These are phyloP conservation scores for Dendrobium chrysotoxum DNA, from an alignment of 106 monocot genomes.

Conservation along the genomic window DNA sequence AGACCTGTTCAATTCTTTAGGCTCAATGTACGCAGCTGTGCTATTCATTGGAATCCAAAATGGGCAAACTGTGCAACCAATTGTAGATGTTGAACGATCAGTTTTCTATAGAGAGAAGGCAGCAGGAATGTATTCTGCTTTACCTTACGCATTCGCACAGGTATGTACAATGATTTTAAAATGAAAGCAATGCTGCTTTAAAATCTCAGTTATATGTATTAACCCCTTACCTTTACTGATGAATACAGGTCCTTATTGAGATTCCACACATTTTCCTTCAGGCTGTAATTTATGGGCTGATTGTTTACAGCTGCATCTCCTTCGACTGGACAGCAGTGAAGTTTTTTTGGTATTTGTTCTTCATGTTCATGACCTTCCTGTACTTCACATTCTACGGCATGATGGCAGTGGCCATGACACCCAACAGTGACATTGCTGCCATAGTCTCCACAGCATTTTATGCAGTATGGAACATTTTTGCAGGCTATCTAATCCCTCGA, in stretches of 20 bases:
- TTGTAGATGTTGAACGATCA: slow-evolving; percentile 39
- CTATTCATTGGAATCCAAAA: slow-evolving; percentile 43
- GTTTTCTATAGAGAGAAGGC: slow-evolving; percentile 57
- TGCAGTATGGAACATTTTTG: slow-evolving; percentile 11
- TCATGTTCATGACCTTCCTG: slow-evolving; percentile 9
- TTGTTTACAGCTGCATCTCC: slow-evolving; percentile 5
- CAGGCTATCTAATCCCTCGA: slow-evolving; percentile 9
- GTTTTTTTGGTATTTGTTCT: slow-evolving; percentile 12
- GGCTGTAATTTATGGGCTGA: slow-evolving; percentile 3
- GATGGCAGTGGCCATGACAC: slow-evolving; percentile 14
- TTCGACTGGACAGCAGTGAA: slow-evolving; percentile 8
- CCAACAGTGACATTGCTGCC: slow-evolving; percentile 10
- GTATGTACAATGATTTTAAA: slow-evolving; percentile 1
- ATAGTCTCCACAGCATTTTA: slow-evolving; percentile 14
- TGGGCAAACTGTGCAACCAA: slow-evolving; percentile 33
- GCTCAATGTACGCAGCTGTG: slow-evolving; percentile 47
- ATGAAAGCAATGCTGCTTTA: background rate
- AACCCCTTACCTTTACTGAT: background rate
- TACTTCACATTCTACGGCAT: slow-evolving; percentile 15
- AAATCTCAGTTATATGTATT: background rate
- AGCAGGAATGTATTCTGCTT: slow-evolving; percentile 58
- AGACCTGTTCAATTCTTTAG: slow-evolving; percentile 45
- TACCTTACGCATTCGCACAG: slow-evolving; percentile 52
- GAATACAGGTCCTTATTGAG: slow-evolving; percentile 4
- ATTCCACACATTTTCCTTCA: background rate